phyloP scores from a whole-genome alignment of 805 yeast genomes.

The Deakozyma indianensis region DNA sequence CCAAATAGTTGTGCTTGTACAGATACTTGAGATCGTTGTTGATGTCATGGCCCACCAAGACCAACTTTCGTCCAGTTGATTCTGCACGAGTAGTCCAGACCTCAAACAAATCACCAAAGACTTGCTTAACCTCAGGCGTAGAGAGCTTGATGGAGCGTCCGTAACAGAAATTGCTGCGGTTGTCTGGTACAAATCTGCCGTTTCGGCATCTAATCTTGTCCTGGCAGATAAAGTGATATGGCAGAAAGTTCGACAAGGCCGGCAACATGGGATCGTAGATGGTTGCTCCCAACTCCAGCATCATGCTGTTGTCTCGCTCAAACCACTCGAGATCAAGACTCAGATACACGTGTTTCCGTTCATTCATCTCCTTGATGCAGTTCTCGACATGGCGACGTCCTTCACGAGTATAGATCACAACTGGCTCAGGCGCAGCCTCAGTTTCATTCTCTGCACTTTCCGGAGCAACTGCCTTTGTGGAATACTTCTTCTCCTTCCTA shows the following conservation, averaged over 20 bases:
- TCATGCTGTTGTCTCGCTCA: neutral
- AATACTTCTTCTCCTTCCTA: no score
- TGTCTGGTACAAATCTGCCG: neutral
- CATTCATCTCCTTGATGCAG: neutral
- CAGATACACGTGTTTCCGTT: neutral
- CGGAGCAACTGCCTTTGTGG: no score
- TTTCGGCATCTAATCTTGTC: neutral
- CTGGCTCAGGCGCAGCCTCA: neutral
- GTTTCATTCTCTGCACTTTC: no score
- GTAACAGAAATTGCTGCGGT: neutral
- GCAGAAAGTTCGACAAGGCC: neutral
- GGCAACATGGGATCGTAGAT: neutral
- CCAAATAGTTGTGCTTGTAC: neutral
- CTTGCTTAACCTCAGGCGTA: neutral
- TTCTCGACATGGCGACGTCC: neutral
- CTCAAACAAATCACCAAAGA: neutral
- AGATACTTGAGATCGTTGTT: conserved; percentile 5
- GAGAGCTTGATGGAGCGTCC: neutral
- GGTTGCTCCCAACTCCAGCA: neutral
- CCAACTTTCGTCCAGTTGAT: neutral
- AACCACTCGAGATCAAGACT: neutral
- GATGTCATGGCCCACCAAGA: conserved; percentile 8
- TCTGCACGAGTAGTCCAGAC: neutral
- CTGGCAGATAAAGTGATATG: neutral
- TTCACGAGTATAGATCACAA: neutral